phyloP scores from a whole-genome alignment of 176 grass and related monocot species.

The Phoenix roebelenii region DNA sequence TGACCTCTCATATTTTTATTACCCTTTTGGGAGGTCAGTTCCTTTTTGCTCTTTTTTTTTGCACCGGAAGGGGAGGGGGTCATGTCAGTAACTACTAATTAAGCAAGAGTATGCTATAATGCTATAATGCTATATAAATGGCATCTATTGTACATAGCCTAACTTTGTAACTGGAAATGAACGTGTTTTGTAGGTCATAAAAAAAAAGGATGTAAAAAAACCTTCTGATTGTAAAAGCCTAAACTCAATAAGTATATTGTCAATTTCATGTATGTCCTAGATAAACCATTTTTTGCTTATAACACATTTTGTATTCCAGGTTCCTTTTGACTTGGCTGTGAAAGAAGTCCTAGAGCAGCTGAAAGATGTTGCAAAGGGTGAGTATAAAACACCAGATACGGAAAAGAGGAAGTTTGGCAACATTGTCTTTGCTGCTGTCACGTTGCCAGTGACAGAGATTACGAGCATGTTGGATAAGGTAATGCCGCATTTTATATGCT shows the following conservation, averaged over 20 bases:
- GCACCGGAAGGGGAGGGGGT: too few relatives aligned
- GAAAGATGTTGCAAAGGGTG: constrained; percentile 65
- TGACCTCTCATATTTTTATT: too few relatives aligned
- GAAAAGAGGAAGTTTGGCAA: constrained; percentile 71
- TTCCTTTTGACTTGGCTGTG: constrained; percentile 83
- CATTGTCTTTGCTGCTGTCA: constrained; percentile 77
- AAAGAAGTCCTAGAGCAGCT: constrained; percentile 78
- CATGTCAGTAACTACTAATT: too few relatives aligned
- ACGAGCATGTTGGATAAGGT: constrained; percentile 51
- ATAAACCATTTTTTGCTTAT: neutral
- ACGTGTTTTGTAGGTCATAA: too few relatives aligned
- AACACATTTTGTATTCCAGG: constrained; percentile 29
- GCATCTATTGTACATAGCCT: too few relatives aligned
- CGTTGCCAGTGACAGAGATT: constrained; percentile 47
- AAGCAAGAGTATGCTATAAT: too few relatives aligned
- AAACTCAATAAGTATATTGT: neutral
- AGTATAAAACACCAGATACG: constrained; percentile 54
- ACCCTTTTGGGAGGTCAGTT: too few relatives aligned
- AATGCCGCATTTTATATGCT: constrained; percentile 9
- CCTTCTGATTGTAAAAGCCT: too few relatives aligned
- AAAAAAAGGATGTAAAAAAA: too few relatives aligned
- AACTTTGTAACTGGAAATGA: too few relatives aligned
- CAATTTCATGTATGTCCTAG: neutral
- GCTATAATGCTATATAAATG: too few relatives aligned
- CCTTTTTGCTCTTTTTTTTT: too few relatives aligned